Conservation (phyloP, 2,329 filamentous ascomycete genomes). For the Neoscytalidium dimidiatum region DNA sequence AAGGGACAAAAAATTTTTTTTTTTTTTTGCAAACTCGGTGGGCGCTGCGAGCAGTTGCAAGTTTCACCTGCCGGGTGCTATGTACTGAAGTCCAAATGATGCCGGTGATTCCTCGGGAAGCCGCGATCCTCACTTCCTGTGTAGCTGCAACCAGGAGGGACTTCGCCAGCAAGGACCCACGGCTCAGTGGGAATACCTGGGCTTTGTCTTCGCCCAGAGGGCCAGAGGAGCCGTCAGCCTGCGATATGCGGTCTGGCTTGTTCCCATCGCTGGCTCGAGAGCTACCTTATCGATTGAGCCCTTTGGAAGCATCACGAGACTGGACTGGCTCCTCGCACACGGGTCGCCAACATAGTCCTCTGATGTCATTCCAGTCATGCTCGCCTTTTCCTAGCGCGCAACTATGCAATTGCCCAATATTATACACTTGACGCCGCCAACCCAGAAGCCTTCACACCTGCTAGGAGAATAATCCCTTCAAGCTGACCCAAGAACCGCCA, state of each 20-base stretch:
- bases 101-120: background rate
- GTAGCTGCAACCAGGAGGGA: background rate
- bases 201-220: background rate
- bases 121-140: background rate
- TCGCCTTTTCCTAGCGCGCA: conserved; percentile 3
- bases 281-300: no score
- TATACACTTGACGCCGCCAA: conserved; percentile 23
- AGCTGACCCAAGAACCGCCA: conserved; percentile 68
- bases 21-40: background rate
- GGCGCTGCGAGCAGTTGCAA: background rate
- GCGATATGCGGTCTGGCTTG: no score
- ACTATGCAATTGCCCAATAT: background rate
- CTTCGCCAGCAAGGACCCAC: background rate
- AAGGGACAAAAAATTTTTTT: no score
- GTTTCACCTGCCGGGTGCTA: background rate
- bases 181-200: background rate
- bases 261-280: no score
- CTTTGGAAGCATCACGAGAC: background rate
- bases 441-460: conserved; percentile 25
- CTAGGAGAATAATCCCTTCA: conserved; percentile 40
- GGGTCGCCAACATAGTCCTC: background rate
- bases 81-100: background rate
- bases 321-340: background rate
- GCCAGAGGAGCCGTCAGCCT: no score
- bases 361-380: conserved; percentile 14